Conservation (phyloP, 2,329 filamentous ascomycete species). For the Hortaea werneckii region DNA sequence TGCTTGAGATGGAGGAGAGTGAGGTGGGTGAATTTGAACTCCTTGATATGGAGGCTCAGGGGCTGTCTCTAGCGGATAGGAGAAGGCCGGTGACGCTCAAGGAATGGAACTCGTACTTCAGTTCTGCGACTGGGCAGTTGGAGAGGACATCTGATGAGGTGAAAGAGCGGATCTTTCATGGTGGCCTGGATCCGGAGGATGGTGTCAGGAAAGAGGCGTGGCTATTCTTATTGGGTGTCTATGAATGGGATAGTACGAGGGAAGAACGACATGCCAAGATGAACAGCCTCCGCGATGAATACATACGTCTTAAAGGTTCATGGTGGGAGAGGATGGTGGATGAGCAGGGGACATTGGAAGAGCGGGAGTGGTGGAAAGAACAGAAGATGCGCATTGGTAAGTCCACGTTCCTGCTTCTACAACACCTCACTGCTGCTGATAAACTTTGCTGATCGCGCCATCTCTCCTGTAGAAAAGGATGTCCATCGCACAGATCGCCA, state of each 20-base stretch:
- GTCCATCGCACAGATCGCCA: conserved; percentile 94
- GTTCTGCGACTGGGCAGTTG: conserved; percentile 61
- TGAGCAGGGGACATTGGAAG: conserved; percentile 65
- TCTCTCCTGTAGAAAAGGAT: conserved; percentile 72
- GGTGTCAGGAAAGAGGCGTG: conserved; percentile 93
- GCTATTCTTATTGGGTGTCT: conserved; percentile 85
- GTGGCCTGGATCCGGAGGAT: conserved; percentile 77
- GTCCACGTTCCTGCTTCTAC: conserved; percentile 21
- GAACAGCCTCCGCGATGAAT: conserved; percentile 82
- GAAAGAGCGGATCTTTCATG: conserved; percentile 95
- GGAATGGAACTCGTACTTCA: conserved; percentile 91
- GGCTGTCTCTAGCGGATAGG: conserved; percentile 63
- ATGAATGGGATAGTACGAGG: conserved; percentile 81
- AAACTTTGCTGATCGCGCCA: conserved; percentile 34
- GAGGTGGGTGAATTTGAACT: conserved; percentile 95
- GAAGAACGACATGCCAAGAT: conserved; percentile 77
- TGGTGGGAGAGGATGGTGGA: conserved; percentile 96
- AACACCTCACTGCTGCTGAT: conserved; percentile 1
- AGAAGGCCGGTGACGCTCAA: conserved; percentile 66
- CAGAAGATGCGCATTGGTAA: conserved; percentile 87
- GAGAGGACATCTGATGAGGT: conserved; percentile 80
- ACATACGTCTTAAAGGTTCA: conserved; percentile 81
- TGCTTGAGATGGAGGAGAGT: conserved; percentile 87
- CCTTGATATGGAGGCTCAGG: conserved; percentile 65
- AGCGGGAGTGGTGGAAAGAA: conserved; percentile 94